phyloP scores from a whole-genome alignment of 768 basidiomycete species.

The Suillus occidentalis region DNA sequence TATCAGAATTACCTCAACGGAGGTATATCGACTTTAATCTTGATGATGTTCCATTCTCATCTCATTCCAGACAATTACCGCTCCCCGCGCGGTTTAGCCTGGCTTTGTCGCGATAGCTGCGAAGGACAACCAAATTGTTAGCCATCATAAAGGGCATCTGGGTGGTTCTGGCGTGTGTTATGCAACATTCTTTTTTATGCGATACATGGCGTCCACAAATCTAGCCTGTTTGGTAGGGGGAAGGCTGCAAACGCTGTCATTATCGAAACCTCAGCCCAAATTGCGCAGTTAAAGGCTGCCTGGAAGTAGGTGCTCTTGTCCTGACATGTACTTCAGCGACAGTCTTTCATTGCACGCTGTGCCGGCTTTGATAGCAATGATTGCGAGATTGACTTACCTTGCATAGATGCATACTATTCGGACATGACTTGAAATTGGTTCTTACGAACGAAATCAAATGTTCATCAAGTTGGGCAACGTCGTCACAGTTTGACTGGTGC shows the following conservation, averaged over 20 bases:
- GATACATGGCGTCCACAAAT: conserved; percentile 23
- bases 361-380: no score
- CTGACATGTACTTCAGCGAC: conserved; percentile 26
- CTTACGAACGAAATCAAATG: background rate
- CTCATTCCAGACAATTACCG: background rate
- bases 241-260: conserved; percentile 33
- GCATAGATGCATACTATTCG: background rate
- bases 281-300: conserved; percentile 18
- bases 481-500: background rate
- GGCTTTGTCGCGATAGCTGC: conserved; percentile 7
- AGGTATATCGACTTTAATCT: conserved; percentile 18
- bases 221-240: conserved; percentile 19
- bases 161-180: conserved; percentile 18
- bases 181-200: conserved; percentile 12
- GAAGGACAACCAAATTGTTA: conserved; percentile 16
- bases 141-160: conserved; percentile 20
- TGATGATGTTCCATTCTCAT: conserved; percentile 14
- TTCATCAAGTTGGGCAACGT: background rate
- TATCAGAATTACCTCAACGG: conserved; percentile 20
- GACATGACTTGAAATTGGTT: background rate
- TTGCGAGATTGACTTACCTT: no score
- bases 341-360: conserved; percentile 17
- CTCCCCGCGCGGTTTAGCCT: background rate
- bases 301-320: conserved; percentile 40
- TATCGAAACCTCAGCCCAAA: conserved; percentile 12